phyloP scores from a whole-genome alignment of 2,329 filamentous ascomycete genomes.

The Neoarthrinium moseri region DNA sequence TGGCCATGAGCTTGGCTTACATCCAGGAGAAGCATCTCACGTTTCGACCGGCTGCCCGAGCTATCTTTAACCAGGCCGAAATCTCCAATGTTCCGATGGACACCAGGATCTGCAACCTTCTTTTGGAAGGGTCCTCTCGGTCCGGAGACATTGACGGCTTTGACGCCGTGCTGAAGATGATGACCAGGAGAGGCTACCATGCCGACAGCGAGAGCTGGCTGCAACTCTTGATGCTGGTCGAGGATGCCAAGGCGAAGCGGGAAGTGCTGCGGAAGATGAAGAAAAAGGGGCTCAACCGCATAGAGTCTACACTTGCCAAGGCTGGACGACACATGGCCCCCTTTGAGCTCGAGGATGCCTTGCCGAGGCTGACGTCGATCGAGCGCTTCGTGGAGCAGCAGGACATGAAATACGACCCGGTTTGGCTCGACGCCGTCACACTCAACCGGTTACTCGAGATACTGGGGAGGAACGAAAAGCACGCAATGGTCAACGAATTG shows the following conservation, averaged over 20 bases:
- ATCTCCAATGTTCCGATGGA: conserved; percentile 21
- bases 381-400: conserved; percentile 16
- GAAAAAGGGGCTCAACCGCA: conserved; percentile 17
- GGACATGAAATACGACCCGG: conserved; percentile 18
- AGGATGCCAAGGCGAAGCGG: conserved; percentile 34
- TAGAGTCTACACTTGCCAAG: conserved; percentile 17
- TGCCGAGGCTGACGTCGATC: conserved; percentile 11
- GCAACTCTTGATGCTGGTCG: conserved; percentile 36
- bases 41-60: conserved; percentile 20
- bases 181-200: conserved; percentile 22
- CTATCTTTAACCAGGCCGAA: conserved; percentile 20
- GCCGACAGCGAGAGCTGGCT: conserved; percentile 23
- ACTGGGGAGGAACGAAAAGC: conserved; percentile 17
- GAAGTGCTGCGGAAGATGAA: conserved; percentile 43
- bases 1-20: conserved; percentile 26
- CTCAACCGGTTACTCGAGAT: conserved; percentile 27
- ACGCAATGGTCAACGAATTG: conserved; percentile 18
- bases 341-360: conserved; percentile 16
- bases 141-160: conserved; percentile 24
- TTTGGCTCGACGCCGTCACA: conserved; percentile 24
- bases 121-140: conserved; percentile 22
- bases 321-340: conserved; percentile 21
- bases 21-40: conserved; percentile 17
- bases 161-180: conserved; percentile 21
- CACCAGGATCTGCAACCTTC: conserved; percentile 21